phyloP scores from a whole-genome alignment of 139 green algal genomes.

The Chlamydomonas sp. region DNA sequence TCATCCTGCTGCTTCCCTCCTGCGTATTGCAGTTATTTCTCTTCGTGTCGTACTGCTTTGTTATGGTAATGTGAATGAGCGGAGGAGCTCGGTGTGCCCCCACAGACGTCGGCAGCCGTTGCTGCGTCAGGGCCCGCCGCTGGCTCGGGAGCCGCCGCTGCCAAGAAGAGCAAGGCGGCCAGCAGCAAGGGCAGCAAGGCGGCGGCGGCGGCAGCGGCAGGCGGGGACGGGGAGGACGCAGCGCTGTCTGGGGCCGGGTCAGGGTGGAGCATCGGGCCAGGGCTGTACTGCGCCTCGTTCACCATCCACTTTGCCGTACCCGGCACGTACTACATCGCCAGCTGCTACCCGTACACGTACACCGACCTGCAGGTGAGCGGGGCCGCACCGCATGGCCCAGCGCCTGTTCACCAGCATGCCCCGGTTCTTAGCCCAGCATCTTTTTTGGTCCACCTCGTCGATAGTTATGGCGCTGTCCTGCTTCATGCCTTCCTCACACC shows the following conservation, averaged over 20 bases:
- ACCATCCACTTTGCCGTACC: constrained; percentile 41
- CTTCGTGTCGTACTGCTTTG: too few relatives aligned
- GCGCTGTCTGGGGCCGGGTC: not conserved
- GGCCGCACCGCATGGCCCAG: not conserved
- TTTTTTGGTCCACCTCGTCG: too few relatives aligned
- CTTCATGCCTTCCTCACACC: too few relatives aligned
- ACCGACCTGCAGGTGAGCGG: constrained; percentile 59
- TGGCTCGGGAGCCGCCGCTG: not conserved
- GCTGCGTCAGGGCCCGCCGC: not conserved
- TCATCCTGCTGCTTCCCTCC: too few relatives aligned
- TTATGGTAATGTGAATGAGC: too few relatives aligned
- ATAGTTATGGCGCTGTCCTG: too few relatives aligned
- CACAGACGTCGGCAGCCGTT: not conserved
- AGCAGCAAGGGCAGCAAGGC: not conserved
- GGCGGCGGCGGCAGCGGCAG: not conserved
- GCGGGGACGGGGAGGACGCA: not conserved
- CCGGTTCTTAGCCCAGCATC: not conserved
- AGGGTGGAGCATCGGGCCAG: constrained; percentile 37
- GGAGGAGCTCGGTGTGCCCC: not conserved
- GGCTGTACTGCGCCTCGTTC: constrained; percentile 63
- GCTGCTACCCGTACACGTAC: constrained; percentile 77
- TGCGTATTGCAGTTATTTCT: too few relatives aligned
- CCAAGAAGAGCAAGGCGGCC: not conserved
- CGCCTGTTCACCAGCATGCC: not conserved
- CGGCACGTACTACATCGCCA: constrained; percentile 51